Conservation (phyloP, 805 yeast species). For the Millerozyma miso region DNA sequence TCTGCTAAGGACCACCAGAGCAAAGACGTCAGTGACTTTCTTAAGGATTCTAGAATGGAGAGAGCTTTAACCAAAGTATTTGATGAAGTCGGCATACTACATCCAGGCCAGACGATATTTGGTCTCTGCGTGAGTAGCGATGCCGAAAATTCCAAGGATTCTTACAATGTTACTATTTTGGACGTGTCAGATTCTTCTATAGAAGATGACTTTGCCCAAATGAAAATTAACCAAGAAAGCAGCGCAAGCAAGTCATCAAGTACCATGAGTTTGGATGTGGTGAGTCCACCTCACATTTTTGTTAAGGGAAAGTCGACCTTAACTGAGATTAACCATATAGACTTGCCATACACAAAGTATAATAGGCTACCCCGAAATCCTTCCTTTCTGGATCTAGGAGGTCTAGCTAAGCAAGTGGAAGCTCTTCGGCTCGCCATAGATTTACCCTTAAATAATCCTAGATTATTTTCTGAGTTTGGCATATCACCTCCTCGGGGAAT, state of each 20-base stretch:
- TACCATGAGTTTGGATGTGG: conserved; percentile 9
- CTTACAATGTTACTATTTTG: conserved; percentile 19
- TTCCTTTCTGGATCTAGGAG: conserved; percentile 67
- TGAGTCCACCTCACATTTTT: conserved; percentile 48
- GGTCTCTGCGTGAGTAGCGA: conserved; percentile 17
- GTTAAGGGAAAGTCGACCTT: conserved; percentile 16
- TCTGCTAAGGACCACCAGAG: background rate
- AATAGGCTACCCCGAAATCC: conserved; percentile 42
- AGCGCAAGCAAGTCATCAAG: conserved; percentile 6
- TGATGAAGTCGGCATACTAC: conserved; percentile 54
- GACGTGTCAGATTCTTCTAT: conserved; percentile 31
- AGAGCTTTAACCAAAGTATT: conserved; percentile 37
- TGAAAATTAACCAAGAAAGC: conserved; percentile 29
- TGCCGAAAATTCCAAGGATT: conserved; percentile 9
- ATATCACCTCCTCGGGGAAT: conserved; percentile 91
- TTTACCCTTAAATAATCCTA: conserved; percentile 76
- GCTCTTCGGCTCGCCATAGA: conserved; percentile 64
- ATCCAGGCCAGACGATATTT: conserved; percentile 48
- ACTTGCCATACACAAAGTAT: conserved; percentile 25
- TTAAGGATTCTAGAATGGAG: conserved; percentile 9
- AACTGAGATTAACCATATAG: background rate
- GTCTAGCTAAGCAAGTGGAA: conserved; percentile 60
- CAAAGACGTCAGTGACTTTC: conserved; percentile 12
- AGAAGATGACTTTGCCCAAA: conserved; percentile 23
- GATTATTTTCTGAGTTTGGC: conserved; percentile 76